Evolutionary conservation across 331 rosid species (phyloP), one percentile per base, ranked within the genome.

Genomic region (Spiraea crenata): DNA sequence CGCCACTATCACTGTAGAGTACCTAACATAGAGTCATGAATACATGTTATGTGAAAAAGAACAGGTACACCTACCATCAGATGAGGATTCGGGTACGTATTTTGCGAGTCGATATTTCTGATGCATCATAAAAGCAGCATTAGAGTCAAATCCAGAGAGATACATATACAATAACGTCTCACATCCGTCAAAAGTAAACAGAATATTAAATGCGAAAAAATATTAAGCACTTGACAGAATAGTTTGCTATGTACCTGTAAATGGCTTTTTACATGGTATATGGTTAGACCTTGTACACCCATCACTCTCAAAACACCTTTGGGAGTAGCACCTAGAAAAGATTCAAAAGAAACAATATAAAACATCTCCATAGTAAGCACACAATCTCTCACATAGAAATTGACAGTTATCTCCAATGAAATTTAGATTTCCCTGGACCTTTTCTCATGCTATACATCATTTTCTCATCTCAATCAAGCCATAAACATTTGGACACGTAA

Each of bases 91-190:
- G 0, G 99, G 99, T 59, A 95, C 80, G 83, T 91, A 95, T 73
- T 95, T 95, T 71, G 99, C 99, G 44, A 95, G 92, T 46, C 99
- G 89, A 84, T 95, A 95, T 88, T 95, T 95, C 99, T 95, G 89
- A 69, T 54, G 67, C 68, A 83, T 67, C 71, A 75, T 11, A 80
- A 19, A 56, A 79, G 68, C 35, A 74, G 57, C 67, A 71, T 77
- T 25, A 79, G 67, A 38, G 65, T 10, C 74, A 52, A 35, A 65
- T 52, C 20, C 45, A 73, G 47, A 46, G 74, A 63, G 35, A 73
- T 13, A 77, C 44, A 5, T 45, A 67, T 71, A 4, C 56, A 51
- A 80, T 61, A 56, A 37, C 44, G 69, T 56, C 63, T 48, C 57
- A 44, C 51, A 67, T 34, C 66, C 63, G 37, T 6, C 54, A 69